These are phyloP conservation scores for Aspergillus sp. DNA, from an alignment of 2,329 filamentous ascomycete species.

Conservation along the genomic window DNA sequence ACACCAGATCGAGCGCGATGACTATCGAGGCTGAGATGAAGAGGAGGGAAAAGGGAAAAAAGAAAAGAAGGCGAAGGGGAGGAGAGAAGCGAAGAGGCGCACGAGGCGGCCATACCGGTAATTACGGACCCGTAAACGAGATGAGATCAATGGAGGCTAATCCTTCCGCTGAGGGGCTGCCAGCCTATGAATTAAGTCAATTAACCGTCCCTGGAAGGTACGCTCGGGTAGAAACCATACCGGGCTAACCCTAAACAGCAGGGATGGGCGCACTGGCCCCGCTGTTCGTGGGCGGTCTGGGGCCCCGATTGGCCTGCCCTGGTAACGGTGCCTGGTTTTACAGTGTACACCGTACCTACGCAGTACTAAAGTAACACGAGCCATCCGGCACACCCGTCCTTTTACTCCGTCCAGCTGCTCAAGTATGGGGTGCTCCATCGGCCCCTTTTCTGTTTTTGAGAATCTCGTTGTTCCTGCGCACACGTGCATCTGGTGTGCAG, in stretches of 20 bases:
- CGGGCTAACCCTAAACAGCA: neutral
- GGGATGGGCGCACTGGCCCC: neutral
- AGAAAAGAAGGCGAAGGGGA: neutral
- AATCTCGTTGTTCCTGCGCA: no score
- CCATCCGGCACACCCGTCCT: neutral
- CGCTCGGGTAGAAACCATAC: neutral
- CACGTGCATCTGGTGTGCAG: no score
- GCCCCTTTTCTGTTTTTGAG: no score
- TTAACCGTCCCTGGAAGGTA: neutral
- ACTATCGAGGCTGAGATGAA: neutral
- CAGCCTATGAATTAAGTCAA: neutral
- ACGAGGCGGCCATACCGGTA: neutral
- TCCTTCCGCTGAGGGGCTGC: neutral
- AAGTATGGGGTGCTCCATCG: no score
- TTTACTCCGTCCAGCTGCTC: no score
- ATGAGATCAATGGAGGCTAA: neutral
- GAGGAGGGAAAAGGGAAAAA: neutral
- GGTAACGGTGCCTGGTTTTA: neutral
- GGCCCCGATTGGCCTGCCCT: neutral
- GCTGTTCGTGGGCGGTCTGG: neutral
- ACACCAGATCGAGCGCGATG: neutral
- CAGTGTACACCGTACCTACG: no score
- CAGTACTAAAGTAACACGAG: neutral
- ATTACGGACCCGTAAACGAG: neutral
- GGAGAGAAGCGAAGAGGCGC: neutral